Evolutionary conservation across 1,284 basidiomycete genomes (phyloP).

Genomic region (Clitocybe nebularis): DNA sequence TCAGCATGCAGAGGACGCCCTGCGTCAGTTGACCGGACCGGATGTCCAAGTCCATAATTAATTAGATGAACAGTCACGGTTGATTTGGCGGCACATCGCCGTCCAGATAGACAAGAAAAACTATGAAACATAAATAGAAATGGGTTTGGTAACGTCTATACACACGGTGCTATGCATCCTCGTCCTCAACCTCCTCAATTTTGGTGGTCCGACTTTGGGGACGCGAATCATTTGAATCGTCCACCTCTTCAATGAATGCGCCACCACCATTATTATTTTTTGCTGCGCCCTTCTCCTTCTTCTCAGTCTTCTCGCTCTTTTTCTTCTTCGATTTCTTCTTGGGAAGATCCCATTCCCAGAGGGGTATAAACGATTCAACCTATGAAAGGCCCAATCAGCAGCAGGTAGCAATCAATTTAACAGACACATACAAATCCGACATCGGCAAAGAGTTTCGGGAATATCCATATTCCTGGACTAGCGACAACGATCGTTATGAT

Average conservation of each 20-base stretch:
- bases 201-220: constrained; percentile 57
- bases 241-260: constrained; percentile 55
- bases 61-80: too few relatives aligned
- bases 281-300: constrained; percentile 37
- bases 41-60: not conserved
- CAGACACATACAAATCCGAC: constrained; percentile 88
- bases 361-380: constrained; percentile 96
- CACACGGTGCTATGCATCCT: constrained; percentile 35
- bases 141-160: too few relatives aligned
- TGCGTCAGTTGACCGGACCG: constrained; percentile 30
- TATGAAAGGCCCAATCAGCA: constrained; percentile 27
- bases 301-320: constrained; percentile 51
- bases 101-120: too few relatives aligned
- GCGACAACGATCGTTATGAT: constrained; percentile 85
- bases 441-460: constrained; percentile 97
- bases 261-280: constrained; percentile 35
- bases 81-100: too few relatives aligned
- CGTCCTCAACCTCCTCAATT: constrained; percentile 57
- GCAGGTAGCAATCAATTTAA: constrained; percentile 1
- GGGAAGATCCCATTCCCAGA: constrained; percentile 97
- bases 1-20: constrained; percentile 42
- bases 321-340: constrained; percentile 84
- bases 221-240: constrained; percentile 50
- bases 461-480: constrained; percentile 97
- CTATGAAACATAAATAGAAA: constrained; percentile 9